A percentile compares a stretch with the other conserved stretches of the same genome.
These are phyloP conservation scores for Marasmius tenuissimus DNA, from an alignment of 1,284 basidiomycete species.

Conservation along the genomic window DNA sequence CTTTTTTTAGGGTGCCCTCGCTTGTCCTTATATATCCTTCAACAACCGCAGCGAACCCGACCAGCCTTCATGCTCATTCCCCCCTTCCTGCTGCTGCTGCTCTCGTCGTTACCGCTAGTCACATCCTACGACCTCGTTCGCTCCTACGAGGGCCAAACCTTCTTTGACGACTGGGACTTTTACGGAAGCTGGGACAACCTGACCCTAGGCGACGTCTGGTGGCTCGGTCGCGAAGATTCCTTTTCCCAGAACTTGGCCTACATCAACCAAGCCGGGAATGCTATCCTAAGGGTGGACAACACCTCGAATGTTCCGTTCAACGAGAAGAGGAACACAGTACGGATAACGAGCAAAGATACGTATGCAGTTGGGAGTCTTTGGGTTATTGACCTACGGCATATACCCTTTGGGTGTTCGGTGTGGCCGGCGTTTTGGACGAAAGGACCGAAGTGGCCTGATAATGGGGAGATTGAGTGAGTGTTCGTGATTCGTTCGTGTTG, in stretches of 20 bases:
- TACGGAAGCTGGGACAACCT: slow-evolving; percentile 54
- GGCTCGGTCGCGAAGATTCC: slow-evolving; percentile 46
- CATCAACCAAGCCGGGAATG: slow-evolving; percentile 49
- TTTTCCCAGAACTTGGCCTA: slow-evolving; percentile 51
- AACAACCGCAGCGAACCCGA: too few species aligned
- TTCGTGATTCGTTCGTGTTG: not conserved
- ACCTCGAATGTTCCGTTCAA: slow-evolving; percentile 48
- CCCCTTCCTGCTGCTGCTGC: not conserved
- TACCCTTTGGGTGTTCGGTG: slow-evolving; percentile 59
- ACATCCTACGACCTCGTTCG: slow-evolving; percentile 22
- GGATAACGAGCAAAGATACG: slow-evolving; percentile 46
- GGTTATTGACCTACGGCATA: slow-evolving; percentile 59
- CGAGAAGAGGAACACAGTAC: slow-evolving; percentile 57
- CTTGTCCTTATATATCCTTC: too few species aligned
- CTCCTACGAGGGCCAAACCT: slow-evolving; percentile 42
- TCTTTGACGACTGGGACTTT: slow-evolving; percentile 52
- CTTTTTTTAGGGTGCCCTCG: too few species aligned
- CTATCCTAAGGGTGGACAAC: slow-evolving; percentile 64
- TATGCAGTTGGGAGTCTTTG: slow-evolving; percentile 57
- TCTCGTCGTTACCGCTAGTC: not conserved
- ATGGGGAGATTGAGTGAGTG: slow-evolving; percentile 54
- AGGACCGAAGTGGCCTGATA: slow-evolving; percentile 52
- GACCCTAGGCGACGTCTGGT: slow-evolving; percentile 52
- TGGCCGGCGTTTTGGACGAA: slow-evolving; percentile 61
- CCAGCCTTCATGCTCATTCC: too few species aligned